phyloP scores from a whole-genome alignment of 78 protist species.

The Blattamonas nauphoetae region DNA sequence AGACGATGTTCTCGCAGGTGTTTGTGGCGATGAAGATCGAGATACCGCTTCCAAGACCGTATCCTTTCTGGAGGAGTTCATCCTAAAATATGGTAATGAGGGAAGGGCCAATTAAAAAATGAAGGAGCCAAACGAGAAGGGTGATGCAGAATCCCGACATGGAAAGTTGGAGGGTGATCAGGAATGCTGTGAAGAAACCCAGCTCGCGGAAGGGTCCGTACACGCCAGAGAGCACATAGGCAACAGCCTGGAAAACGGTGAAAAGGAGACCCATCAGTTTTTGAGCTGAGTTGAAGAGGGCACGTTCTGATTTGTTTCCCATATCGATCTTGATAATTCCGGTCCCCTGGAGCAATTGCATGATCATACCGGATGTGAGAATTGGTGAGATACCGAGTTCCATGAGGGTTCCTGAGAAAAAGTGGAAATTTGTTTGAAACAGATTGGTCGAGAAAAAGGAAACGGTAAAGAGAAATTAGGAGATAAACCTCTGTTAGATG shows the following conservation, averaged over 20 bases:
- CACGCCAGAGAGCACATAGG: constrained; percentile 91
- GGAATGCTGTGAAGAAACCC: constrained; percentile 72
- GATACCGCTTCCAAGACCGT: constrained; percentile 97
- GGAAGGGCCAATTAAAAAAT: too few relatives aligned
- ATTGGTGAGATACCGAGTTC: constrained; percentile 98
- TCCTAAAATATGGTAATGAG: constrained; percentile 50
- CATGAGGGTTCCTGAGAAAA: constrained; percentile 89
- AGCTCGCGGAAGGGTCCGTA: constrained; percentile 86
- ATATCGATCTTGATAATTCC: constrained; percentile 91
- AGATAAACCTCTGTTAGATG: constrained; percentile 98
- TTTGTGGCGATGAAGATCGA: constrained; percentile 99
- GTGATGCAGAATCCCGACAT: constrained; percentile 91
- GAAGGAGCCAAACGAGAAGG: constrained; percentile 47
- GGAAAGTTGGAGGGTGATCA: constrained; percentile 91
- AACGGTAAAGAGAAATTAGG: neutral
- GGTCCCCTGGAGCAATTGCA: constrained; percentile 83
- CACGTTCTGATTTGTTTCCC: constrained; percentile 67
- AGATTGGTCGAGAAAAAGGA: neutral
- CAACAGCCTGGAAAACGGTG: constrained; percentile 86
- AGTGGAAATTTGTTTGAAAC: neutral
- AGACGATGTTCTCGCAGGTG: constrained; percentile 97
- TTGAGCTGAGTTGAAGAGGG: constrained; percentile 84
- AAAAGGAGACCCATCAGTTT: constrained; percentile 88
- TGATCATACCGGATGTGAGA: constrained; percentile 81
- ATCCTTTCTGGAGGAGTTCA: constrained; percentile 98